Conservation (phyloP, 2,329 filamentous ascomycete genomes). For the Dothiorella sarmentorum region DNA sequence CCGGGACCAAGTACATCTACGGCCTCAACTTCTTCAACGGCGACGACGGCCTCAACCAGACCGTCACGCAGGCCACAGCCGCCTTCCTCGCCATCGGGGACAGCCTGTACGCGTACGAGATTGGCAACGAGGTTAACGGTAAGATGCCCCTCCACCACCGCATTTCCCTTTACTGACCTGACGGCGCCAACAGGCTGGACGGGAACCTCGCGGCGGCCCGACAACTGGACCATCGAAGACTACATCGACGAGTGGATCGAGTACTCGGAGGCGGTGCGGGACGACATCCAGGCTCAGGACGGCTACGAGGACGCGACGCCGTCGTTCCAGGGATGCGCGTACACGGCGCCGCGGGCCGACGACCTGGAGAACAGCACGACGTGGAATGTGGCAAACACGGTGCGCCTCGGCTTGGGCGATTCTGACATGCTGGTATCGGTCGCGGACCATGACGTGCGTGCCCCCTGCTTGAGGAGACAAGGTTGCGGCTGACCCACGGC, state of each 20-base stretch:
- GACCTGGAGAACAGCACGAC: neutral
- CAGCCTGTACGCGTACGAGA: conserved; percentile 22
- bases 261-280: neutral
- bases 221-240: neutral
- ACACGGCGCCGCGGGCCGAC: neutral
- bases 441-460: neutral
- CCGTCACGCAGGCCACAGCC: conserved; percentile 20
- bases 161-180: too few species aligned
- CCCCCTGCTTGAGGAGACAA: neutral
- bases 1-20: conserved; percentile 25
- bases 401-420: neutral
- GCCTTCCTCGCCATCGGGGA: conserved; percentile 15
- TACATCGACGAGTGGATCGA: neutral
- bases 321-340: neutral
- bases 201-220: neutral
- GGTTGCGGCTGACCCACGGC: too few species aligned
- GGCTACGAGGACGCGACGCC: neutral
- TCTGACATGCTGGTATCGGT: neutral
- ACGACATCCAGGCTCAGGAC: neutral
- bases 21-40: conserved; percentile 24
- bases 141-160: neutral
- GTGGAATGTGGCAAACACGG: neutral
- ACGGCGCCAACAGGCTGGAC: neutral
- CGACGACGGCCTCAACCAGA: conserved; percentile 19
- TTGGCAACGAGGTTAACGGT: conserved; percentile 27